Base-by-base conservation (phyloP, 495 filamentous ascomycete genomes). In the Hypoxylon perforatum region DNA sequence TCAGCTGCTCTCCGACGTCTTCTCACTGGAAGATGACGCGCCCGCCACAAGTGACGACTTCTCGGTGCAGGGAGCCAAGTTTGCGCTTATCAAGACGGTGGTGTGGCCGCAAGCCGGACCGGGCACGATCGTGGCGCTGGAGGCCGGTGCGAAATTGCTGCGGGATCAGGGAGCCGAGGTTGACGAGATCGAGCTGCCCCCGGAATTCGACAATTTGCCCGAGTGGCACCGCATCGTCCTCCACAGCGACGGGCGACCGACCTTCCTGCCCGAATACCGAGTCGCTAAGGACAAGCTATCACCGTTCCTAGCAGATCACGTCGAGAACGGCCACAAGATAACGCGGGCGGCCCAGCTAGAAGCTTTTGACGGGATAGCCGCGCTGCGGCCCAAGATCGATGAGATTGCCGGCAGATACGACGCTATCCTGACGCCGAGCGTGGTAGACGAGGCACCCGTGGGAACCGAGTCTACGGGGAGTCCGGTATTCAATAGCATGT, bases 361-460 rank as follows among this genome's bases (percentile, higher is more conserved):
- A 30, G 78, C 78, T 3, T 80, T 77, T 28, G 82, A 86, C 56
- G 67, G 72, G 4, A 71, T 78, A 8, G 81, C 84, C 4, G 73
- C 70, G 10, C 63, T 85, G 48, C 70, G 84, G 21, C 81, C 83
- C 6, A 73, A 74, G 42, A 75, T 78, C 11, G 84, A 86, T 49
- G 73, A 72, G 9, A 76, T 85, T 18, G 81, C 78, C 0, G 70
- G 68, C 8, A 73, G 73, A 23, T 86, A 84, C 56, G 76, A 75
- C 46, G 80, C 79, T 2, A 75, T 85, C 1, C 63, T 86, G n/a
- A 81, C 78, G 1, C 82, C 82, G 1, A 82, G 80, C 57, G 81
- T 78, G 1, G 41, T 77, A 0, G 83, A 84, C 63, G 84, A 82
- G 51, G 84, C 84, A 1, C 81, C 84, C 0, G 55, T 77, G 8